These are phyloP conservation scores for Sarocladium strictum DNA, from an alignment of 2,329 filamentous ascomycete genomes.

Conservation along the genomic window DNA sequence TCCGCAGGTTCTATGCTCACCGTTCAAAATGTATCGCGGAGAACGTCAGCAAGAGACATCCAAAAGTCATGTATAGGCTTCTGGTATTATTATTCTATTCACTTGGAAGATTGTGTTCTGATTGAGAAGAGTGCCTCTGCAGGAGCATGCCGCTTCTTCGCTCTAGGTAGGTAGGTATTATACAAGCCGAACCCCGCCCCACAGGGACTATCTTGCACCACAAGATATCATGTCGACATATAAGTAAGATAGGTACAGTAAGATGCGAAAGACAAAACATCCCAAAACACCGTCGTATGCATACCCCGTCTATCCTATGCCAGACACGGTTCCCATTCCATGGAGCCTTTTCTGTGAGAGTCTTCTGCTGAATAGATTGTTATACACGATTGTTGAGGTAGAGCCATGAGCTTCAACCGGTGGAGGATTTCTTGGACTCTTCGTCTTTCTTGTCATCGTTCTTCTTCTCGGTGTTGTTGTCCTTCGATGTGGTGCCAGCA, in stretches of 20 bases:
- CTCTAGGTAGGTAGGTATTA: slow-evolving; percentile 1
- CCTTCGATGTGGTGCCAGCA: slow-evolving; percentile 16
- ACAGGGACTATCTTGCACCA: neutral
- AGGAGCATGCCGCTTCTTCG: neutral
- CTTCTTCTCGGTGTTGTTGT: slow-evolving; percentile 21
- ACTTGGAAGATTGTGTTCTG: neutral
- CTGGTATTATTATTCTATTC: too few relatives aligned
- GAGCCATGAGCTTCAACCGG: slow-evolving; percentile 12
- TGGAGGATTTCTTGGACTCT: slow-evolving; percentile 23
- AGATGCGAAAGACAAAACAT: neutral
- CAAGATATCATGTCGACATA: neutral
- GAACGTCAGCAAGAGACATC: too few relatives aligned
- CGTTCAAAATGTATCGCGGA: too few relatives aligned
- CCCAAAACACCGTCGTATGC: slow-evolving; percentile 34
- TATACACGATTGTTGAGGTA: neutral
- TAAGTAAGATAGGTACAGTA: neutral
- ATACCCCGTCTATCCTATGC: slow-evolving; percentile 13
- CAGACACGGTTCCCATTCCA: slow-evolving; percentile 16
- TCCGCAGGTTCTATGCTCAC: too few relatives aligned
- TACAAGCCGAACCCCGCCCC: neutral
- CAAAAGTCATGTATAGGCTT: too few relatives aligned
- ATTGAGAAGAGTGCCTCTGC: slow-evolving; percentile 8
- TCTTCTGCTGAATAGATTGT: slow-evolving; percentile 3
- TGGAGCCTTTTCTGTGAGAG: too few relatives aligned
- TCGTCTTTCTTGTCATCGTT: slow-evolving; percentile 20